Evolutionary conservation across 768 basidiomycete genomes (phyloP).

Genomic region (Neoboletus subvelutipes): DNA sequence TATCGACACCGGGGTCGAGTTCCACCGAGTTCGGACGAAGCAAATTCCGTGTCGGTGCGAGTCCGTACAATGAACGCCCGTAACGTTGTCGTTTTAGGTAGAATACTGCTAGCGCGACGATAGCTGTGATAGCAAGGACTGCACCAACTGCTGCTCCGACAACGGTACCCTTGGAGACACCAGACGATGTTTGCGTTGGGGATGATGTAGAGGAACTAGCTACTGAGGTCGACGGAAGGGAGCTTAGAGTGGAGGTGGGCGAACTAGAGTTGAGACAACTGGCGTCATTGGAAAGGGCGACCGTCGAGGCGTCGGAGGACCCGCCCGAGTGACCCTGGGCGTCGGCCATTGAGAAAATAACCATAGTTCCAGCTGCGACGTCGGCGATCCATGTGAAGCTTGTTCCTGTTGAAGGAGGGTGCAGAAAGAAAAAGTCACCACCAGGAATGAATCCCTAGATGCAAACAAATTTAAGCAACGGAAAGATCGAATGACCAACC

Average conservation of each 20-base stretch:
- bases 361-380: slow-evolving; percentile 54
- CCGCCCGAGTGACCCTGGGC: slow-evolving; percentile 54
- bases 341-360: slow-evolving; percentile 59
- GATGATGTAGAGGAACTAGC: slow-evolving; percentile 19
- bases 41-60: slow-evolving; percentile 27
- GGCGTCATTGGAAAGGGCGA: slow-evolving; percentile 46
- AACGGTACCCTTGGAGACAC: slow-evolving; percentile 45
- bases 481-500: background rate
- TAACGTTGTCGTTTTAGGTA: slow-evolving; percentile 39
- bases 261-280: slow-evolving; percentile 54
- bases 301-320: slow-evolving; percentile 49
- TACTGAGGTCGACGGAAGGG: slow-evolving; percentile 23
- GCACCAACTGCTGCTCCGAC: slow-evolving; percentile 50
- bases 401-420: slow-evolving; percentile 36
- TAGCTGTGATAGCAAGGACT: slow-evolving; percentile 51
- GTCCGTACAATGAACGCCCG: slow-evolving; percentile 29
- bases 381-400: slow-evolving; percentile 56
- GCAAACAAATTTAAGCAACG: background rate
- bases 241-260: slow-evolving; percentile 48
- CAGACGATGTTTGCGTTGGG: slow-evolving; percentile 20
- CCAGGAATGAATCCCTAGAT: slow-evolving; percentile 61
- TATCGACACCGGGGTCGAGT: slow-evolving; percentile 28
- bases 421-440: slow-evolving; percentile 49
- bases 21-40: slow-evolving; percentile 41
- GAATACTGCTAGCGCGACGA: slow-evolving; percentile 51